Base-by-base conservation (phyloP, 441 rosid genomes). In the Hura crepitans region DNA sequence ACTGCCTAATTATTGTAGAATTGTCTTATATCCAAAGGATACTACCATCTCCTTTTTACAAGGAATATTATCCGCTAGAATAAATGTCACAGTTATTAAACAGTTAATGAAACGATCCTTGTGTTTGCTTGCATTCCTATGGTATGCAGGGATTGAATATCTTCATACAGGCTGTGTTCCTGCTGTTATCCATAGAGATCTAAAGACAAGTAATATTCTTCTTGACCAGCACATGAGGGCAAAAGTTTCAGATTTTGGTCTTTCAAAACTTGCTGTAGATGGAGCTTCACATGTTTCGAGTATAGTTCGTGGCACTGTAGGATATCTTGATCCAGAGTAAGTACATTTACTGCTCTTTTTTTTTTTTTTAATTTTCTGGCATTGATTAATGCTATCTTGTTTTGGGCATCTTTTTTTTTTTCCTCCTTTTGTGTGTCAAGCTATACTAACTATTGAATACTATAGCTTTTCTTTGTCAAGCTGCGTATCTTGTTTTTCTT, bases 81-180 rank as follows among this genome's bases (percentile, higher is more conserved):
- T n/a, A 55, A 70, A 31, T 62, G 57, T 70, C 43, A 39, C 28
- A 18, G 25, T 53, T 71, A 20, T 4, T 30, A 42, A 43, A n/a
- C n/a, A n/a, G n/a, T n/a, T n/a, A n/a, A 23, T 55, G 6, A 59
- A 22, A 15, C 30, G 39, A 25, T 51, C 65, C 47, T 27, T 25
- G 28, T 50, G 65, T 7, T 49, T 69, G 22, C 37, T 67, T 61
- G 18, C 51, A 1, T 77, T 60, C 71, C 31, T 70, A 31, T 42
- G 20, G 25, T 18, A 27, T 74, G 65, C 81, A 95, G 98, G 99
- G 70, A 95, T 95, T 37, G 99, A 92, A 70, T 95, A 95, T 78
- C 99, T 95, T 70, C 99, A 95, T 74, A 90, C 96, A 0, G 99
- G 99, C 46, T 95, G 99, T 81, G 87, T 89, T 80, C 99, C 98